A percentile compares a stretch with the other conserved stretches of the same genome.
Conservation (phyloP, 2,329 filamentous ascomycete species). For the Trichoderma sp. region DNA sequence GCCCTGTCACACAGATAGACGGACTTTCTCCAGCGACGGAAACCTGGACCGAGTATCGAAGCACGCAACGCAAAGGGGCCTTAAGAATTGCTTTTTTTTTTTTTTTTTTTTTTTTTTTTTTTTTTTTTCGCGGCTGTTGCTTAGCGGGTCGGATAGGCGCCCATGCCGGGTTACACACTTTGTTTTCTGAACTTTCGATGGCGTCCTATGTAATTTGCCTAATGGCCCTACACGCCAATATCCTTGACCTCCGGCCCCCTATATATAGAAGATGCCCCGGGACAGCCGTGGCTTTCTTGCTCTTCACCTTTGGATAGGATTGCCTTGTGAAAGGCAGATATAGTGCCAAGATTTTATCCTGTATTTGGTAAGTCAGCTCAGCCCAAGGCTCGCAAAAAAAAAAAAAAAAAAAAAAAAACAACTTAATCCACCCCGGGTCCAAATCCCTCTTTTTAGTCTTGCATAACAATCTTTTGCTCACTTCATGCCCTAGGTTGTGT, state of each 20-base stretch:
- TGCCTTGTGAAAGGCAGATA: not conserved
- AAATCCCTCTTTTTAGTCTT: not conserved
- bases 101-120: constrained; percentile 1
- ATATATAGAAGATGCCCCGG: constrained; percentile 5
- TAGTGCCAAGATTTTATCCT: not conserved
- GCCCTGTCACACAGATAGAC: constrained; percentile 12
- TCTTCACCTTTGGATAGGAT: not conserved
- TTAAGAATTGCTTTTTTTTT: not conserved
- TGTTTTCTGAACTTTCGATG: not conserved
- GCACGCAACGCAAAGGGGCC: not conserved
- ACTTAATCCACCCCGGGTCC: not conserved
- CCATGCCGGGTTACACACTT: not conserved
- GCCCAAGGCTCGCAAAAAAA: not conserved
- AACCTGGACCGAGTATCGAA: not conserved
- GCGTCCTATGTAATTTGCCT: not conserved
- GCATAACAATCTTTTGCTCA: not conserved
- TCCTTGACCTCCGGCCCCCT: not conserved
- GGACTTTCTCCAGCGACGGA: not conserved
- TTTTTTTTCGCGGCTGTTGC: constrained; percentile 4
- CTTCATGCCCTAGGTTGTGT: not conserved
- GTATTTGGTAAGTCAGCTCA: not conserved
- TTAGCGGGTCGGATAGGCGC: constrained; percentile 12
- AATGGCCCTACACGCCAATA: not conserved
- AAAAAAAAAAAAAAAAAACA: not conserved
- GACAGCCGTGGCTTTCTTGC: not conserved